These are phyloP conservation scores for Trametes meyenii DNA, from an alignment of 768 basidiomycete genomes.

Conservation along the genomic window DNA sequence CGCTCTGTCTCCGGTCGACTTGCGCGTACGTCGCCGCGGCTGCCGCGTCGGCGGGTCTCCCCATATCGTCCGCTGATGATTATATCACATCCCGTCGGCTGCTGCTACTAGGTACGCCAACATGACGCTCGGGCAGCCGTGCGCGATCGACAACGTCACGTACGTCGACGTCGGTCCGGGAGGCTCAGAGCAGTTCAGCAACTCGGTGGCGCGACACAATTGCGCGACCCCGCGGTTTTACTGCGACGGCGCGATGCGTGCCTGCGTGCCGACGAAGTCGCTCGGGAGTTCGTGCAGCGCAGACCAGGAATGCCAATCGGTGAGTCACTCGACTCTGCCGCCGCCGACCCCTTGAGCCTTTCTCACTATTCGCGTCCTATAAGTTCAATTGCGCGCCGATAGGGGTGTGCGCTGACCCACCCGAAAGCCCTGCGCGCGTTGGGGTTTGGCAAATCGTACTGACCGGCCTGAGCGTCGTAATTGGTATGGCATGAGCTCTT, in stretches of 20 bases:
- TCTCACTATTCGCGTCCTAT: not conserved
- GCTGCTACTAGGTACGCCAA: constrained; percentile 52
- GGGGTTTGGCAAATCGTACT: constrained; percentile 49
- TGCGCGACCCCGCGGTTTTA: constrained; percentile 56
- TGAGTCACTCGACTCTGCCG: constrained; percentile 27
- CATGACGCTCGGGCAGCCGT: constrained; percentile 52
- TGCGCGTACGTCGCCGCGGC: constrained; percentile 56
- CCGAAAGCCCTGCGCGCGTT: constrained; percentile 42
- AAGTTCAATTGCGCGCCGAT: constrained; percentile 37
- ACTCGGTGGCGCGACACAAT: constrained; percentile 59
- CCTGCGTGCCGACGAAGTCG: constrained; percentile 49
- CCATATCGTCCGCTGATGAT: not conserved
- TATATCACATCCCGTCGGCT: not conserved
- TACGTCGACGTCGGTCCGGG: constrained; percentile 50
- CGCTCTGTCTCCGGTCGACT: constrained; percentile 56
- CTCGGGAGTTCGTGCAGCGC: constrained; percentile 47
- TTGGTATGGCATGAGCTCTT: constrained; percentile 35
- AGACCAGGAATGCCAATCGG: constrained; percentile 58
- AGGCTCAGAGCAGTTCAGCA: constrained; percentile 45
- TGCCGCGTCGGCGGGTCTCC: no score
- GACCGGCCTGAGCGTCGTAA: constrained; percentile 40
- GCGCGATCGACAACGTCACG: constrained; percentile 54
- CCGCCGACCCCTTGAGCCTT: not conserved
- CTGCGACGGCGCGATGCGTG: constrained; percentile 49
- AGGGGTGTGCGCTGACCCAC: constrained; percentile 37